Percentiles rank a stretch among this genome's conserved stretches.
Evolutionary conservation across 495 filamentous ascomycete genomes (phyloP).

Genomic region (Podospora comata): DNA sequence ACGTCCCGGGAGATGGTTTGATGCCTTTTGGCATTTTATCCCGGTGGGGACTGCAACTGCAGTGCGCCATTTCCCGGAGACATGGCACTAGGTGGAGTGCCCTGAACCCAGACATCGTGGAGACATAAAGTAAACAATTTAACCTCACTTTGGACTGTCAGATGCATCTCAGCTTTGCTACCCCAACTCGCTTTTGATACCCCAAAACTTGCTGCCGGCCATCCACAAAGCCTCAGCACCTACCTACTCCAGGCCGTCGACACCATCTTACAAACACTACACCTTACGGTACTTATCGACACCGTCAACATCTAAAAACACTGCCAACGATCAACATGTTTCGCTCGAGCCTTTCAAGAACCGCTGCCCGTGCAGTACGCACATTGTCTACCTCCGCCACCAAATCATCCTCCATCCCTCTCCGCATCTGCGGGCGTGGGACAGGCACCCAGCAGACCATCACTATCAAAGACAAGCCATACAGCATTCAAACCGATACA

Average conservation of each 20-base stretch:
- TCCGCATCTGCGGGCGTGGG: conserved; percentile 21
- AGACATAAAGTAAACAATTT: not conserved
- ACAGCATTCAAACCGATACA: conserved; percentile 27
- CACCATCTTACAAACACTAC: no score
- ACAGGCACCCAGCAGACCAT: conserved; percentile 22
- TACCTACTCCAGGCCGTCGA: no score
- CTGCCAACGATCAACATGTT: not conserved
- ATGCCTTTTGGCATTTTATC: not conserved
- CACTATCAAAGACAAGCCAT: conserved; percentile 23
- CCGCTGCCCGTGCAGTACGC: not conserved
- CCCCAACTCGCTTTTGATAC: not conserved
- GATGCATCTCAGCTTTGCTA: not conserved
- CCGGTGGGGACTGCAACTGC: not conserved
- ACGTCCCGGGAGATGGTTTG: not conserved
- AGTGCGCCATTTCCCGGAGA: not conserved
- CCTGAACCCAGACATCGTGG: not conserved
- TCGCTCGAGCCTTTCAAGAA: not conserved
- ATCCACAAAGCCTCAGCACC: no score
- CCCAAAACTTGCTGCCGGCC: not conserved
- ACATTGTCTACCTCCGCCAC: conserved; percentile 3
- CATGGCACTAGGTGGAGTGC: not conserved
- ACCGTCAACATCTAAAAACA: not conserved
- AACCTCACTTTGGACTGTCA: not conserved
- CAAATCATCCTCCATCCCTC: conserved; percentile 12
- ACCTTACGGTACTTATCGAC: no score